Percentiles rank a stretch among this genome's conserved stretches.
Conservation (phyloP, 176 grass and related monocot genomes). For the Oryza meyeriana region DNA sequence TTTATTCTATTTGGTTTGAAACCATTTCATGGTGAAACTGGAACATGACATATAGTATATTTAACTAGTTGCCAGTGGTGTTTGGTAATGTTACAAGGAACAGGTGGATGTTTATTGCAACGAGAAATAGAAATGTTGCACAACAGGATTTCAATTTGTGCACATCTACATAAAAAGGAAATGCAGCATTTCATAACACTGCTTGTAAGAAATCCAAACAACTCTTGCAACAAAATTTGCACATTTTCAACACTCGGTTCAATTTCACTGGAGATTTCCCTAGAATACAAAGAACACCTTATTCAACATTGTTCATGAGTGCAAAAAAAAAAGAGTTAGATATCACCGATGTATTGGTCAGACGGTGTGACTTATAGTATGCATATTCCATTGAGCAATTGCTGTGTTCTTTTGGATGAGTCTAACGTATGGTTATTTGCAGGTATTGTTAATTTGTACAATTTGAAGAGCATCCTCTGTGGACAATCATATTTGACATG, state of each 20-base stretch:
- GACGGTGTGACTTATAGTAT: neutral
- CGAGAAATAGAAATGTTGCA: neutral
- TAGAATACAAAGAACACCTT: neutral
- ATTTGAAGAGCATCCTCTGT: conserved; percentile 35
- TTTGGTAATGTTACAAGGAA: neutral
- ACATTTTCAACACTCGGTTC: neutral
- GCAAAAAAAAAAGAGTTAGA: neutral
- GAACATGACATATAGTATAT: neutral
- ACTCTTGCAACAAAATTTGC: neutral
- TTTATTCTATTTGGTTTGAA: neutral
- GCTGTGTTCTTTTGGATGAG: neutral
- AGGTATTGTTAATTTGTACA: conserved; percentile 40
- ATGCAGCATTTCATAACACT: neutral
- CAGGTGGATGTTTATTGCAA: neutral
- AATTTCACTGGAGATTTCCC: neutral
- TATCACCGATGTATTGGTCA: neutral
- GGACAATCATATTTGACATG: conserved; percentile 43
- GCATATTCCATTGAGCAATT: neutral
- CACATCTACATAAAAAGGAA: neutral
- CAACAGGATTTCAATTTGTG: too few relatives aligned
- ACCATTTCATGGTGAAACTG: neutral
- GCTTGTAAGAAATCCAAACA: neutral
- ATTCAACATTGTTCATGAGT: neutral
- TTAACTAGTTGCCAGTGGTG: neutral
- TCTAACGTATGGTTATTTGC: conserved; percentile 23